Conservation (phyloP, 2,329 filamentous ascomycete genomes). For the Fusarium sambucinum region DNA sequence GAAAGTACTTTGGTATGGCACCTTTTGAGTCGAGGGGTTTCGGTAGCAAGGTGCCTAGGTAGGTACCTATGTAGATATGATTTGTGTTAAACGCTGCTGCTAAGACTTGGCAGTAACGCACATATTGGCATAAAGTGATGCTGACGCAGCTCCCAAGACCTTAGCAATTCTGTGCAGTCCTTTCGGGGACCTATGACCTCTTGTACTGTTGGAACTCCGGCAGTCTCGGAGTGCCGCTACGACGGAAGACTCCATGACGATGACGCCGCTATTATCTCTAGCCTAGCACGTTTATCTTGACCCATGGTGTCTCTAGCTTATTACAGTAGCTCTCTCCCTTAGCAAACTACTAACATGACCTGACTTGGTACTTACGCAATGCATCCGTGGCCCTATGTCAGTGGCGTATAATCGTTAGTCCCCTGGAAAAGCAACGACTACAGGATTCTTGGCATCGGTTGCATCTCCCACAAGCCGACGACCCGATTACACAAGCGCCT, state of each 20-base stretch:
- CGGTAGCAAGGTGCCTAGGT: not conserved
- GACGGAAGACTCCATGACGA: constrained; percentile 4
- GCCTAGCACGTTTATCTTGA: not conserved
- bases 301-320: constrained; percentile 8
- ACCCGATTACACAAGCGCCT: constrained; percentile 2
- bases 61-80: not conserved
- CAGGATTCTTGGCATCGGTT: constrained; percentile 20
- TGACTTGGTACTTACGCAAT: constrained; percentile 16
- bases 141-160: not conserved
- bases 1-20: not conserved
- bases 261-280: constrained; percentile 1
- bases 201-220: constrained; percentile 3
- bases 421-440: not conserved
- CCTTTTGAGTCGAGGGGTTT: not conserved
- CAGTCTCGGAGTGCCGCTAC: not conserved
- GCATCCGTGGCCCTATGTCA: constrained; percentile 13
- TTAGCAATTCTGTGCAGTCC: not conserved
- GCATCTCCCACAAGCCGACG: constrained; percentile 24
- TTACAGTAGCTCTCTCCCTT: not conserved
- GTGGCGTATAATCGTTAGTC: constrained; percentile 18
- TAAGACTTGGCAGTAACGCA: constrained; percentile 2
- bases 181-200: not conserved
- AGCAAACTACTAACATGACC: not conserved
- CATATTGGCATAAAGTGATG: not conserved
- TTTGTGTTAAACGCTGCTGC: constrained; percentile 1